phyloP scores from a whole-genome alignment of 192 early-diverging fungal species.

The Dimargaris xerosporica region DNA sequence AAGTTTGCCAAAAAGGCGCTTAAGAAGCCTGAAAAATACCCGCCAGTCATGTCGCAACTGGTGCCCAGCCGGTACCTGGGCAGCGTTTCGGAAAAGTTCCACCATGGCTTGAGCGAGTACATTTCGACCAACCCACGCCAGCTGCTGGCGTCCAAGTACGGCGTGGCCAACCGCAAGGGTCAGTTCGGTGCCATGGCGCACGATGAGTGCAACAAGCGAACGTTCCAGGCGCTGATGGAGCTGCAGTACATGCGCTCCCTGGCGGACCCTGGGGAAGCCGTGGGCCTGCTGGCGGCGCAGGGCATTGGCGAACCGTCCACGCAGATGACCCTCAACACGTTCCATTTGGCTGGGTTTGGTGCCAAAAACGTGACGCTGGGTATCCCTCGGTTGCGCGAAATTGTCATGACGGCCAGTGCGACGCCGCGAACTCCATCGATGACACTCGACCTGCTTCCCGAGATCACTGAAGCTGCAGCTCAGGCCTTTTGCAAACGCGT shows the following conservation, averaged over 20 bases:
- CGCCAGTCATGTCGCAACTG: conserved; percentile 62
- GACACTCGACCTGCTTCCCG: conserved; percentile 59
- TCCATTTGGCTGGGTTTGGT: conserved; percentile 96
- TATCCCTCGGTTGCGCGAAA: conserved; percentile 98
- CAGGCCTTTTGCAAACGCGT: conserved; percentile 54
- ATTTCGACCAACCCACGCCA: conserved; percentile 20
- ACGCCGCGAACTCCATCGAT: conserved; percentile 87
- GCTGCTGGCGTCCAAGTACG: conserved; percentile 50
- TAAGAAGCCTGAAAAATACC: conserved; percentile 49
- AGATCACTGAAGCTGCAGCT: conserved; percentile 47
- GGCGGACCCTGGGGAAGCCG: conserved; percentile 94
- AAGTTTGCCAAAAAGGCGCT: conserved; percentile 59
- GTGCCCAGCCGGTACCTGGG: conserved; percentile 75
- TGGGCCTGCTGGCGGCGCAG: conserved; percentile 94
- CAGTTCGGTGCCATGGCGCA: conserved; percentile 33
- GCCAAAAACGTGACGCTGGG: conserved; percentile 99
- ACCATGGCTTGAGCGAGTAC: conserved; percentile 43
- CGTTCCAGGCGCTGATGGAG: conserved; percentile 86
- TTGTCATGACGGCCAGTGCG: conserved; percentile 94
- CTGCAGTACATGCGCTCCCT: conserved; percentile 88
- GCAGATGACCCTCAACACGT: conserved; percentile 99
- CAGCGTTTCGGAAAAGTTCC: conserved; percentile 77
- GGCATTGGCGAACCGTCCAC: conserved; percentile 98
- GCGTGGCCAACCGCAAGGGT: conserved; percentile 40
- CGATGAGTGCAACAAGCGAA: conserved; percentile 43